Conservation (phyloP, 495 filamentous ascomycete species). For the Penicillium bovifimosum region DNA sequence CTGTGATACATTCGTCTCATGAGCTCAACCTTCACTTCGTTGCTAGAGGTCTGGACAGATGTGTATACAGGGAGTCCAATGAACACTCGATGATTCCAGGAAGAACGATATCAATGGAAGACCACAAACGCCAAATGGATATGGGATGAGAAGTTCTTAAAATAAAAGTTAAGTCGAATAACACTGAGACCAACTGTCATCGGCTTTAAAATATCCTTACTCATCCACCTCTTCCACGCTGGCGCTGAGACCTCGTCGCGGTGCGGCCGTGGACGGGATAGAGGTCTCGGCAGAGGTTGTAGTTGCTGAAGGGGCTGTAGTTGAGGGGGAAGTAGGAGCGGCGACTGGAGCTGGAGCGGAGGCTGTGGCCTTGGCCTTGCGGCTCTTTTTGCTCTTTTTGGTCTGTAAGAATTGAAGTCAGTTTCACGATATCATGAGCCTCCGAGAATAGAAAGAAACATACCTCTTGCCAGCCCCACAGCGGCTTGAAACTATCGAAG, state of each 20-base stretch:
- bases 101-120: background rate
- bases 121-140: background rate
- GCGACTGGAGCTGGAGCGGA: slow-evolving; percentile 14
- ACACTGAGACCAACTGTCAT: background rate
- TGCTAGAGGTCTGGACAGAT: too few relatives aligned
- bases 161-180: background rate
- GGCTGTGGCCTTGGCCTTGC: slow-evolving; percentile 56
- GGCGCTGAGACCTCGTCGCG: slow-evolving; percentile 51
- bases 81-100: too few relatives aligned
- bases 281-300: slow-evolving; percentile 53
- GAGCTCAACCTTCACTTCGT: too few relatives aligned
- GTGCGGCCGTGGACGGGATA: slow-evolving; percentile 32
- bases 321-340: slow-evolving; percentile 40
- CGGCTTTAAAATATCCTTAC: slow-evolving; percentile 33
- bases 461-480: slow-evolving; percentile 99
- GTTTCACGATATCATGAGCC: background rate
- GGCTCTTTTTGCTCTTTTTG: slow-evolving; percentile 58
- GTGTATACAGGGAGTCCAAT: too few relatives aligned
- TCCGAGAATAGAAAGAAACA: background rate
- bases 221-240: slow-evolving; percentile 64
- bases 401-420: slow-evolving; percentile 15
- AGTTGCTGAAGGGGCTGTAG: slow-evolving; percentile 46
- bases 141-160: background rate
- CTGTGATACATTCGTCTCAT: too few relatives aligned
- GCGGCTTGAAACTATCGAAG: slow-evolving; percentile 91